Evolutionary conservation across 768 basidiomycete species (phyloP).

Genomic region (Amanita exitialis): DNA sequence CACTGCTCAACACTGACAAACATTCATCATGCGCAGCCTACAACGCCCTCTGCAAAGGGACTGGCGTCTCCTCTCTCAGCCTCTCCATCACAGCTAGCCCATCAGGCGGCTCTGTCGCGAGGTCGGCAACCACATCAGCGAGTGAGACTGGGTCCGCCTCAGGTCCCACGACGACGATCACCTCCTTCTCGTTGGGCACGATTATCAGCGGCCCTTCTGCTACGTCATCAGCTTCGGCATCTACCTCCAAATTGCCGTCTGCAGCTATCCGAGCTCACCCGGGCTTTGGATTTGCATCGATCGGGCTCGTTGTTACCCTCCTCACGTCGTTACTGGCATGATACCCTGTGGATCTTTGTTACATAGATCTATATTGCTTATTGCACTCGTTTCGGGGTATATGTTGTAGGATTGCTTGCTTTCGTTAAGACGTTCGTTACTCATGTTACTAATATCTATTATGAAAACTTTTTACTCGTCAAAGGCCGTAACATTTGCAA

Average conservation of each 20-base stretch:
- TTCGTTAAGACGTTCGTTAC: no score
- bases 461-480: no score
- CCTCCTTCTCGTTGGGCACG: not conserved
- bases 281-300: not conserved
- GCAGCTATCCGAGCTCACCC: not conserved
- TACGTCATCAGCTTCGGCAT: no score
- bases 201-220: no score
- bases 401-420: not conserved
- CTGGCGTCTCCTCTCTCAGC: not conserved
- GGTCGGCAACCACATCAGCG: no score
- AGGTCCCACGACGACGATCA: not conserved
- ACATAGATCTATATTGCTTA: not conserved
- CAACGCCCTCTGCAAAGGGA: not conserved
- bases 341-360: not conserved
- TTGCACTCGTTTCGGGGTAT: not conserved
- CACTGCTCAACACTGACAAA: not conserved
- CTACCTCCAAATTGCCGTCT: not conserved
- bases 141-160: not conserved
- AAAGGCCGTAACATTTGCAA: not conserved
- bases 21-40: not conserved
- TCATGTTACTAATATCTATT: not conserved
- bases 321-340: not conserved
- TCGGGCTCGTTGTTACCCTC: not conserved
- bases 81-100: not conserved
- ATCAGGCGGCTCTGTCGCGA: no score